Base-by-base conservation (phyloP, 2,329 filamentous ascomycete species). In the Neurospora sp. region DNA sequence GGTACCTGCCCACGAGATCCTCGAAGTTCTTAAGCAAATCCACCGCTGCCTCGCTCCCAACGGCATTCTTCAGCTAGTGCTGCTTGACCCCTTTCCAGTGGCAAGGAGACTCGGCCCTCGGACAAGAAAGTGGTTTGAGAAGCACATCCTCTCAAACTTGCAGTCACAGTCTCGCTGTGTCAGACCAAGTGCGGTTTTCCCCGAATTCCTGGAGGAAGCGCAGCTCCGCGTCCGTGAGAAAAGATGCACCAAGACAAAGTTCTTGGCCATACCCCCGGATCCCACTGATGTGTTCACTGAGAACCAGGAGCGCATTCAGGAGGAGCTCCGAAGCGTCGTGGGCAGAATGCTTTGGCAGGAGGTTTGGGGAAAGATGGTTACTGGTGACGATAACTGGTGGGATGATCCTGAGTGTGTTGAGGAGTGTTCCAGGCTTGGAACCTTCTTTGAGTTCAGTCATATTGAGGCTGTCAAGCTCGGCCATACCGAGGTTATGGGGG, bases 61-160 rank as follows among this genome's bases (percentile, higher is more conserved):
- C 0, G 88, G 89, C 1, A 80, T 82, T 23, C 77, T 91, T 12
- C 84, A 89, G 70, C 78, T 92, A 17, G 84, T 85, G 0, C 79
- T 91, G 19, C 86, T 91, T 72, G 88, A 92, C 70, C 87, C 89
- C 0, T 80, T 85, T 8, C 90, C 90, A 0, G 80, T 85, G 0
- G 79, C 84, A 3, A 79, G 81, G 1, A 88, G 85, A 0, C 80
- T 87, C 33, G 90, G 89, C 0, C 87, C 86, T 0, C 79, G 80
- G 1, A 79, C 92, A 75, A 81, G 85, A 41, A 77, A 80, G 0
- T 92, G 89, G 89, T 80, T 92, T 2, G 86, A 90, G 62, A 82
- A 86, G 3, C 82, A 90, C 68, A 80, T 92, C 0, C 77, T 89
- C 1, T 77, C 85, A 6, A 89, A 88, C 70, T 78, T 92, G 0